Conservation (phyloP, 2,329 filamentous ascomycete genomes). For the Paecilomyces formosus region DNA sequence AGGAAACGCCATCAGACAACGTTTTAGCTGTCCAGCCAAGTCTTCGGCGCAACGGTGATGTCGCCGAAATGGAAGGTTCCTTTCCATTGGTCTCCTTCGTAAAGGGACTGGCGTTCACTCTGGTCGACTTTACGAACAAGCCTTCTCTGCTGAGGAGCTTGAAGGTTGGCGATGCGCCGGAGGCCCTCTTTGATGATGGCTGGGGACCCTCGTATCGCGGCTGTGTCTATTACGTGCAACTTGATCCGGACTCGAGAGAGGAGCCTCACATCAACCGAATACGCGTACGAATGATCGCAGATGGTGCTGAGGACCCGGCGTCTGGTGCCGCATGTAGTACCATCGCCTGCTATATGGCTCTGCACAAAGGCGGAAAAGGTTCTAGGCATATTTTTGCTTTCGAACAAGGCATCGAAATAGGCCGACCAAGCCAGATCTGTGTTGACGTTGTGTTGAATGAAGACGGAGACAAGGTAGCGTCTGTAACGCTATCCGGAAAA, state of each 20-base stretch:
- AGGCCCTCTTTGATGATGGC: slow-evolving; percentile 18
- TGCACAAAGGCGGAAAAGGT: slow-evolving; percentile 31
- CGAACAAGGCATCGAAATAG: slow-evolving; percentile 47
- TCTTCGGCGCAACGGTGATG: slow-evolving; percentile 14
- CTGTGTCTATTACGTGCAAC: slow-evolving; percentile 23
- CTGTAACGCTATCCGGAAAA: slow-evolving; percentile 11
- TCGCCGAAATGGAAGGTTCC: slow-evolving; percentile 19
- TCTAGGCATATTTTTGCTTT: slow-evolving; percentile 30
- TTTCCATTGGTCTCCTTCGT: slow-evolving; percentile 57
- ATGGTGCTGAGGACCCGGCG: slow-evolving; percentile 40
- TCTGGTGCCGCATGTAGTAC: slow-evolving; percentile 46
- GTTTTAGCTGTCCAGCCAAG: slow-evolving; percentile 18
- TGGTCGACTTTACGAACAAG: slow-evolving; percentile 21
- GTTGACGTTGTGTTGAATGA: slow-evolving; percentile 30
- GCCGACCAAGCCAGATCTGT: slow-evolving; percentile 42
- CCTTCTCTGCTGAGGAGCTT: slow-evolving; percentile 15
- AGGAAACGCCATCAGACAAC: slow-evolving; percentile 19
- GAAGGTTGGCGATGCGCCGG: slow-evolving; percentile 15
- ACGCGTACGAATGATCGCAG: slow-evolving; percentile 22
- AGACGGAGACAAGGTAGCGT: slow-evolving; percentile 12
- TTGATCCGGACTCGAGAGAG: slow-evolving; percentile 14
- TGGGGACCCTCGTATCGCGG: slow-evolving; percentile 21
- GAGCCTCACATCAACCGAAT: slow-evolving; percentile 21
- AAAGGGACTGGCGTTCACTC: slow-evolving; percentile 56
- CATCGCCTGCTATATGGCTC: slow-evolving; percentile 37